Evolutionary conservation across 2,329 filamentous ascomycete species (phyloP).

Genomic region (Thermothelomyces thermophilus): DNA sequence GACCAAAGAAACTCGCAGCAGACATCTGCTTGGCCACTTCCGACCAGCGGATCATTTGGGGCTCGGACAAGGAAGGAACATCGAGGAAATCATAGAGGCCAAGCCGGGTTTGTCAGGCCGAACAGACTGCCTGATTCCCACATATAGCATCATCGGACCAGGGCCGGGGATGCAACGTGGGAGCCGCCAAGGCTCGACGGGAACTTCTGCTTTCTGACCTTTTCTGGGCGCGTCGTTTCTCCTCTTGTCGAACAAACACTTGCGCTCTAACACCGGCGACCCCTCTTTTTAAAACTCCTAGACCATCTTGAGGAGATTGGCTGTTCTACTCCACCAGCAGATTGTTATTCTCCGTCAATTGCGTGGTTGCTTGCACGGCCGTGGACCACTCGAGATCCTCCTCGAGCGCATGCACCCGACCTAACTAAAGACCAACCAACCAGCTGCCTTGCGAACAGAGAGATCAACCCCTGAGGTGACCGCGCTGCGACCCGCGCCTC

Average conservation of each 20-base stretch:
- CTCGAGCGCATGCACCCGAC: neutral
- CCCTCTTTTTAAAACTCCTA: too few relatives aligned
- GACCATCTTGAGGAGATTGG: too few relatives aligned
- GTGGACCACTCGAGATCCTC: neutral
- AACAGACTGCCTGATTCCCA: constrained; percentile 16
- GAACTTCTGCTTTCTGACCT: constrained; percentile 7
- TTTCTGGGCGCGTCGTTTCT: constrained; percentile 16
- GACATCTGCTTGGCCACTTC: neutral
- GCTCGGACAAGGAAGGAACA: neutral
- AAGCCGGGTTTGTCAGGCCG: neutral
- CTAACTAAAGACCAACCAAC: neutral
- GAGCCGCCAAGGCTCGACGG: constrained; percentile 21
- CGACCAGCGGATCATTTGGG: too few relatives aligned
- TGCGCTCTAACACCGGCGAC: neutral
- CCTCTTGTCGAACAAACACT: constrained; percentile 6
- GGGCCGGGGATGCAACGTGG: constrained; percentile 26
- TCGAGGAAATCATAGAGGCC: neutral
- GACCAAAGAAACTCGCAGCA: neutral
- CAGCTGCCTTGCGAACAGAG: neutral
- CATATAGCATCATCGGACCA: constrained; percentile 28
- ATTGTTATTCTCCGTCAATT: neutral
- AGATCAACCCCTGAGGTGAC: neutral
- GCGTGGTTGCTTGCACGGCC: neutral
- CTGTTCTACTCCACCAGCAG: neutral
- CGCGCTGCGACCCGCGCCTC: neutral